Base-by-base conservation (phyloP, 495 filamentous ascomycete genomes). In the Polyplosphaeria fusca region DNA sequence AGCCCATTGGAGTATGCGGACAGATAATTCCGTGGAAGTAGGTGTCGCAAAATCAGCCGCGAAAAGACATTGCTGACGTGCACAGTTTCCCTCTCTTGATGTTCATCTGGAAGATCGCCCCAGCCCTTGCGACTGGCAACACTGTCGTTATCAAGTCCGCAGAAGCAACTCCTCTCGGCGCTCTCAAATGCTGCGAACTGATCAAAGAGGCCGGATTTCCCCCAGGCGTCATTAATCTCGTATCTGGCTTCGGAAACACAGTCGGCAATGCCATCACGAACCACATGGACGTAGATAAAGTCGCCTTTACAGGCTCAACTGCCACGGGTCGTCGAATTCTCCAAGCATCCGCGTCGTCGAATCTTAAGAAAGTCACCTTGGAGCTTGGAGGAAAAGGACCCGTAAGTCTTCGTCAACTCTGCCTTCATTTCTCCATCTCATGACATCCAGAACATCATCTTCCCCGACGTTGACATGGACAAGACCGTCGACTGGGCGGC, bases 231-330 rank as follows among this genome's bases (percentile, higher is more conserved):
- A 25, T 61, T 35, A 55, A 61, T 25, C 27, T 61, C 26, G 20
- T 61, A 19, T 28, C 9, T 20, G 58, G 58, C 2, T 44, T 39
- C 16, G 54, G 43, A 20, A 27, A 20, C 7, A 14, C 14, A 18
- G 4, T 24, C 19, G 28, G 52, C n/a, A 23, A 3, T n/a, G 35
- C 40, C 11, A 12, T 55, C 0, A 42, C 13, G 12, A 4, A n/a
- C 9, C 52, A 70, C 57, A 68, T 65, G 59, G 26, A 64, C n/a
- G 56, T 71, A 35, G 50, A 55, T 18, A 69, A 69, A 56, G 63
- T 71, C 37, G 54, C 60, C n/a, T 71, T 71, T 43, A 69, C 67
- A 4, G 68, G 68, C 12, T 66, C 61, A 5, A 54, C 56, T 22
- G 11, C 38, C 2, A 60, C 65, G 5, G 68, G 65, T 27, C 37